These are phyloP conservation scores for Rubus idaeus DNA, from an alignment of 306 rosid genomes.

Conservation along the genomic window DNA sequence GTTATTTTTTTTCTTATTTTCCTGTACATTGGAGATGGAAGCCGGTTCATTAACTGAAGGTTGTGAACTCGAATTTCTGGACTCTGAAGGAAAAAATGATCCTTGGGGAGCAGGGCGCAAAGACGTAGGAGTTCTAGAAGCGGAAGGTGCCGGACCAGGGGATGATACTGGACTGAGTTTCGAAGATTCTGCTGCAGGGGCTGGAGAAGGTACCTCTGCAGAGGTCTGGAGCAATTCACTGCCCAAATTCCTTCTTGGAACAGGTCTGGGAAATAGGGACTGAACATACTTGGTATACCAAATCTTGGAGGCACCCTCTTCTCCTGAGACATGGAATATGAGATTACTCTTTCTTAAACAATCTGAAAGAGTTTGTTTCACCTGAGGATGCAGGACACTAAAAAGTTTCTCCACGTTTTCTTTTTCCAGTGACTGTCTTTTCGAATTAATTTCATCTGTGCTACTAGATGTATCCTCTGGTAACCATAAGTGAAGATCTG, in stretches of 20 bases:
- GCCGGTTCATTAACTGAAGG: slow-evolving; percentile 22
- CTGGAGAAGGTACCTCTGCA: slow-evolving; percentile 28
- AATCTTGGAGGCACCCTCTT: slow-evolving; percentile 48
- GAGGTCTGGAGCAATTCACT: slow-evolving; percentile 27
- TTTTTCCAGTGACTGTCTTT: slow-evolving; percentile 36
- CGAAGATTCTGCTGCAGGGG: slow-evolving; percentile 34
- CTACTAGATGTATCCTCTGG: slow-evolving; percentile 34
- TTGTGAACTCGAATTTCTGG: not conserved
- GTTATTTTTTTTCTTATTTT: slow-evolving; percentile 23
- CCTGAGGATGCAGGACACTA: slow-evolving; percentile 43
- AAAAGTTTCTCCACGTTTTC: slow-evolving; percentile 45
- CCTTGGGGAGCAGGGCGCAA: slow-evolving; percentile 1
- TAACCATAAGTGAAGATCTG: slow-evolving; percentile 44
- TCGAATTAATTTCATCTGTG: slow-evolving; percentile 33
- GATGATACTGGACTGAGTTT: slow-evolving; percentile 32
- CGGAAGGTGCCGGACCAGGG: slow-evolving; percentile 29
- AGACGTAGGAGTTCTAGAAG: slow-evolving; percentile 19
- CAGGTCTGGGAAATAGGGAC: slow-evolving; percentile 38
- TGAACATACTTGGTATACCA: slow-evolving; percentile 40
- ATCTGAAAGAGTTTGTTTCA: slow-evolving; percentile 53
- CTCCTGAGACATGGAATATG: slow-evolving; percentile 42
- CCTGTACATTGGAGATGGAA: slow-evolving; percentile 28
- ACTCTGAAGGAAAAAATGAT: slow-evolving; percentile 23
- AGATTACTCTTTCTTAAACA: slow-evolving; percentile 56
- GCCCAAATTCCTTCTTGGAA: slow-evolving; percentile 61